phyloP scores from a whole-genome alignment of 2,329 filamentous ascomycete species.

The Pseudogymnoascus pannorum region DNA sequence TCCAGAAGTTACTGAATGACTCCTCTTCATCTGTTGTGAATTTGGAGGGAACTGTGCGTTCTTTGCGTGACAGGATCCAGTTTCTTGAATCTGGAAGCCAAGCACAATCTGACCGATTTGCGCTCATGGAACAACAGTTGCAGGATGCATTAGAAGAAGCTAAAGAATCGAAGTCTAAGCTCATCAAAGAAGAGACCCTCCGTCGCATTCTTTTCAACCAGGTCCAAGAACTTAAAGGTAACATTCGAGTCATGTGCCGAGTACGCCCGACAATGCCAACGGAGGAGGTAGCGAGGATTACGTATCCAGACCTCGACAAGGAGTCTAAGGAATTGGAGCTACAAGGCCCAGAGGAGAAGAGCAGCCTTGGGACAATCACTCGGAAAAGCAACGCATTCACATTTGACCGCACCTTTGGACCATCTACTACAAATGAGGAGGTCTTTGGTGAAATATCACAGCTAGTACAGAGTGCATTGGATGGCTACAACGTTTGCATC shows the following conservation, averaged over 20 bases:
- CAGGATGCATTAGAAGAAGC: constrained; percentile 67
- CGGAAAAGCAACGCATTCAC: constrained; percentile 79
- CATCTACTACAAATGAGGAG: constrained; percentile 68
- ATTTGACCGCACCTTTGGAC: constrained; percentile 89
- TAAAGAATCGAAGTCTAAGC: constrained; percentile 66
- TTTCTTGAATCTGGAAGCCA: constrained; percentile 87
- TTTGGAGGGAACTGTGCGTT: constrained; percentile 68
- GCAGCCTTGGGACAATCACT: constrained; percentile 66
- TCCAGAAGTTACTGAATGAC: constrained; percentile 45
- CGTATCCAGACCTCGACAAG: constrained; percentile 70
- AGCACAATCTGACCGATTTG: constrained; percentile 79
- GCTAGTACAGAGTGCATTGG: constrained; percentile 88
- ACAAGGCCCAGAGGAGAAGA: constrained; percentile 75
- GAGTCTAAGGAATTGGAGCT: constrained; percentile 84
- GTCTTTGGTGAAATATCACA: constrained; percentile 97
- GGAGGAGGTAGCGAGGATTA: constrained; percentile 63
- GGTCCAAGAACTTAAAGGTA: constrained; percentile 95
- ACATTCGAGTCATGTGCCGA: constrained; percentile 96
- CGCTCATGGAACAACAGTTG: constrained; percentile 70
- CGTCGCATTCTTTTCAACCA: constrained; percentile 92
- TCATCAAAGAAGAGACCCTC: constrained; percentile 85
- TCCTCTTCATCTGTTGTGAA: constrained; percentile 54
- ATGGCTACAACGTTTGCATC: constrained; percentile 98
- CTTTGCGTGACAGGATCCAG: constrained; percentile 73
- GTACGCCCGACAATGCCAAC: constrained; percentile 70